phyloP scores from a whole-genome alignment of 1,284 basidiomycete genomes.

The Ustilago vetiveriae region DNA sequence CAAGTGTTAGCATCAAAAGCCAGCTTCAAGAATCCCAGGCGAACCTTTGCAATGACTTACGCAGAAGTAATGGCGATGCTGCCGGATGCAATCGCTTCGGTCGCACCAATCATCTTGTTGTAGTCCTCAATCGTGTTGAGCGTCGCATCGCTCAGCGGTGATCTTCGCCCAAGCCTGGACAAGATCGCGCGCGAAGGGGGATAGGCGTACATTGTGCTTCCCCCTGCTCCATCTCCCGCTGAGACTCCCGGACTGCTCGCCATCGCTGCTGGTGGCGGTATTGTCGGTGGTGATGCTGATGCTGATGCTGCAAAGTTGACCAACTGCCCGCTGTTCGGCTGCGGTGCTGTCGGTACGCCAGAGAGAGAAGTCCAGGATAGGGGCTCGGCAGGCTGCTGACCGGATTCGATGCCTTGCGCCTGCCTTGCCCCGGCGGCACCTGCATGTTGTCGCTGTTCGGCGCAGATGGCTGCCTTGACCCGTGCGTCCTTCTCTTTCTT shows the following conservation, averaged over 20 bases:
- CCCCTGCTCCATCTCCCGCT: too few relatives aligned
- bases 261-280: too few relatives aligned
- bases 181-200: conserved; percentile 3
- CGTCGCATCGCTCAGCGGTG: conserved; percentile 15
- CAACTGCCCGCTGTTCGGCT: background rate
- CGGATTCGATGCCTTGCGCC: too few relatives aligned
- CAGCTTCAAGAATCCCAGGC: too few relatives aligned
- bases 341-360: background rate
- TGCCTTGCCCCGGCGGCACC: background rate
- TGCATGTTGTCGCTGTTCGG: conserved; percentile 3
- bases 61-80: conserved; percentile 22
- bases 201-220: background rate
- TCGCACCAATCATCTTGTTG: conserved; percentile 38
- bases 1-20: background rate
- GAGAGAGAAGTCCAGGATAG: background rate
- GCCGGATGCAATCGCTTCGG: conserved; percentile 15
- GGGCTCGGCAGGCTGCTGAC: background rate
- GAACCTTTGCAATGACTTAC: too few relatives aligned
- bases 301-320: background rate
- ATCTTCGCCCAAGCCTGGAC: conserved; percentile 5
- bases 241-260: too few relatives aligned
- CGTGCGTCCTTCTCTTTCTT: conserved; percentile 13
- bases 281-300: background rate
- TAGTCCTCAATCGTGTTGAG: conserved; percentile 38
- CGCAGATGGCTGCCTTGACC: conserved; percentile 6